Conservation (phyloP, 75 land plant genomes). For the Gnetum montanum region DNA sequence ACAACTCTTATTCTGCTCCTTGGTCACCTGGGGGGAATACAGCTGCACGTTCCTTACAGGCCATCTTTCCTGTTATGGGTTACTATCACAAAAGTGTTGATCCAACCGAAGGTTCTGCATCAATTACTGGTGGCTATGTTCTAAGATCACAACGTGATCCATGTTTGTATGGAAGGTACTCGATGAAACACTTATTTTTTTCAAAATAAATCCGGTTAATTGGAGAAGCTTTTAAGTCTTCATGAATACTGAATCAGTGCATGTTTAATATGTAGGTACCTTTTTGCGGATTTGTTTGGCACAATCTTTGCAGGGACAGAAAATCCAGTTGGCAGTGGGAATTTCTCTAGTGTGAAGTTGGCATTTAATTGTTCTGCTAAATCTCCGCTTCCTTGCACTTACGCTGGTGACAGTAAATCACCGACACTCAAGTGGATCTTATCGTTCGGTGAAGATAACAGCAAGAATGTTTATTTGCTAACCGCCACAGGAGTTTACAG, state of each 20-base stretch:
- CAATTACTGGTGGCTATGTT: slow-evolving; percentile 79
- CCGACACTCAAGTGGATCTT: slow-evolving; percentile 40
- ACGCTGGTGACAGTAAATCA: slow-evolving; percentile 12
- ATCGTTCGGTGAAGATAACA: slow-evolving; percentile 74
- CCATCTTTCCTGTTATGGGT: slow-evolving; percentile 63
- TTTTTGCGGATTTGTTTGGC: slow-evolving; percentile 65
- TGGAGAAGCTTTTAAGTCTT: too few species aligned
- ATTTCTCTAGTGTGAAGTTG: slow-evolving; percentile 29
- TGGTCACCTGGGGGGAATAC: slow-evolving; percentile 53
- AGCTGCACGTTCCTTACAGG: slow-evolving; percentile 31
- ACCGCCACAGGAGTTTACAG: slow-evolving; percentile 61
- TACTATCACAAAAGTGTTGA: slow-evolving; percentile 55
- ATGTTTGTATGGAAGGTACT: slow-evolving; percentile 82
- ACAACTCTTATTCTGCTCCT: slow-evolving; percentile 17
- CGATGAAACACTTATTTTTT: too few species aligned
- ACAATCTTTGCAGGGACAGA: slow-evolving; percentile 57
- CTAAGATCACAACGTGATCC: slow-evolving; percentile 73
- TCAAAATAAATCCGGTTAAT: too few species aligned
- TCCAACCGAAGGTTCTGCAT: slow-evolving; percentile 39
- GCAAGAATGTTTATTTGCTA: slow-evolving; percentile 50
- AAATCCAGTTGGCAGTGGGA: slow-evolving; percentile 58
- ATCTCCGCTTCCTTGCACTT: slow-evolving; percentile 54
- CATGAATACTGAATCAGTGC: too few species aligned
- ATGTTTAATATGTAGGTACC: too few species aligned
- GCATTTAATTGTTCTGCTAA: slow-evolving; percentile 44